Base-by-base conservation (phyloP, 2,329 filamentous ascomycete genomes). In the Chaetomium olivaceum region DNA sequence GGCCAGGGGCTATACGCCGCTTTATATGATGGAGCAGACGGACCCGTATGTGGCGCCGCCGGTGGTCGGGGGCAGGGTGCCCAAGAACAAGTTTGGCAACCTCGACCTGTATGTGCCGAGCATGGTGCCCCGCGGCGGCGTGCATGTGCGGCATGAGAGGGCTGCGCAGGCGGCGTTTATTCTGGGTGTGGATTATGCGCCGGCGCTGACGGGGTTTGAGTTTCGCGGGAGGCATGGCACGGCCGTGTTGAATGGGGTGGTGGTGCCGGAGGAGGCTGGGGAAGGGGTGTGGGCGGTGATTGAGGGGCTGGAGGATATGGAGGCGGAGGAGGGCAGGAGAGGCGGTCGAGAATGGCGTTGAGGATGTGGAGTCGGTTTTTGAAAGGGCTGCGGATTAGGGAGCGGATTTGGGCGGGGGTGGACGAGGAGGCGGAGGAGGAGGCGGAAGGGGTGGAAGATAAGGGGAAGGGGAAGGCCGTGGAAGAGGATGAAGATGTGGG, bases 31-130 rank as follows among this genome's bases (percentile, higher is more conserved):
- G 21, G 83, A 87, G 9, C 88, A 92, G 73, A 92, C 94, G 0
- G 85, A 90, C 16, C 67, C 89, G 0, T 98, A 96, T 76, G 78
- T 85, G 14, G 86, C 94, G 0, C 90, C 92, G 0, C 89, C 92
- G 0, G 89, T 98, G 1, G 81, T 91, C 3, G 79, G 88, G 60
- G 93, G 93, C 0, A 81, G 83, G 14, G 85, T 98, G 1, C 94
- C 95, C 0, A 94, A 92, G 78, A 99, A 99, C 74, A 89, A 90
- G 21, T 99, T 92, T 76, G 93, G 93, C 12, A 99, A 99, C 74
- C 89, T 98, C 66, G 95, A 98, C 73, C 85, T 96, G 48, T 98
- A 94, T 75, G 93, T 97, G 12, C 89, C 92, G 0, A 92, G 88
- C 68, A 98, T 99, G 95, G 83, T 98, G 0, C 95, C 95, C 0